Base-by-base conservation (phyloP, 345 rosid species). In the Gossypium anomalum region DNA sequence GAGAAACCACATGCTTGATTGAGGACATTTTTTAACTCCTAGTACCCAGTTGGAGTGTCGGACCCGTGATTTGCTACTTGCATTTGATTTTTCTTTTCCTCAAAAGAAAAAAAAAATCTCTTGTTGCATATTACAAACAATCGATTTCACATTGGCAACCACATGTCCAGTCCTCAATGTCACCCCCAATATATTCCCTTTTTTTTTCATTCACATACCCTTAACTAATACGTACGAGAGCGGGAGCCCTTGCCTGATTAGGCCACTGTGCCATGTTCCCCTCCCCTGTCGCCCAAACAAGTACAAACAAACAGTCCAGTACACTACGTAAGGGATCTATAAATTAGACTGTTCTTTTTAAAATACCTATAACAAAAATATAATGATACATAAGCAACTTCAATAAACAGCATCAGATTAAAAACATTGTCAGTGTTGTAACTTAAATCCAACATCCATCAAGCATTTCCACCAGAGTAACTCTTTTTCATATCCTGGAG, bases 41-140 rank as follows among this genome's bases (percentile, higher is more conserved):
- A 62, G 79, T 53, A 71, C n/a, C n/a, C 75, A 58, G 63, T 58
- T 58, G 55, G 52, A 48, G 15, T 76, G 22, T 47, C 68, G 23
- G 44, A 7, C 57, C 79, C 79, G 79, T 77, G 75, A 77, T 60
- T 70, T 59, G 17, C 16, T 58, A 2, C 34, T 23, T 58, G 61
- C 61, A 57, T 56, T 23, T 58, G 2, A 22, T 58, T 22, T 53
- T 22, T 43, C 4, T 58, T 38, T n/a, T 6, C 59, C 23, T 7
- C 19, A n/a, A 19, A 65, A 34, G 4, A 29, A 29, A 27, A 27
- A 23, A 22, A 20, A 57, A 7, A 57, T 22, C 9, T 23, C 0
- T 45, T 34, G 0, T 7, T 58, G 60, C 29, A 11, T 34, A 22
- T 1, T 53, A 66, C 47, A 73, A 47, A 73, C 58, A 9, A 20